Evolutionary conservation across 2,329 filamentous ascomycete genomes (phyloP), one percentile per base, ranked within the genome.

Genomic region (Penicillium sp.): DNA sequence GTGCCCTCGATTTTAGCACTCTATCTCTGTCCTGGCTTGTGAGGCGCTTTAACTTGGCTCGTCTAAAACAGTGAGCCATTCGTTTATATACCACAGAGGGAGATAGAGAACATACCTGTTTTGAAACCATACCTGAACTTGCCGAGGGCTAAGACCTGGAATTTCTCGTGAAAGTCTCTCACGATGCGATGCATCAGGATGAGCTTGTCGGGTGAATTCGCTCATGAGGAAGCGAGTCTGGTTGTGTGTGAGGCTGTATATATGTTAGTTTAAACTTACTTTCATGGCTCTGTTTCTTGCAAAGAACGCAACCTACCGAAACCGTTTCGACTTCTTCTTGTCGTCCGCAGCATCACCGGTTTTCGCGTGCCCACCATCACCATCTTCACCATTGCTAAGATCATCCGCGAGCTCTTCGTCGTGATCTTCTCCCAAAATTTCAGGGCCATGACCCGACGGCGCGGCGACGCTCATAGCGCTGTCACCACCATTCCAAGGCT

Each of bases 121-220:
- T 74, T 97, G 92, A 74, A 97, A 97, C 93, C 92, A 97, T 50
- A 97, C 92, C 73, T 97, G 92, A 23, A 97, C 93, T 71, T 97
- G 92, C 60, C 92, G 85, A 38, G 92, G 90, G 66, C 90, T 96
- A 49, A 97, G 76, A 0, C 92, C 93, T 30, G 93, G 92, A 47
- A 97, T 97, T 70, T 97, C 91, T 61, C 88, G 81, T 3, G 92
- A 93, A 38, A 97, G 79, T 47, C 91, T 83, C 70, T 96, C 92
- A 61, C 92, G 83, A 71, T 96, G 91, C 47, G 90, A 89, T 42
- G 92, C 92, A 74, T 97, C 92, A 7, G 92, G 92, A 70, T 97
- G 92, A 23, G 92, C 90, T 70, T 97, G 91, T 65, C 94, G 91
- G 57, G 91, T 89, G 68, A 97, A 97, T 71, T 97, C 92, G 74